Base-by-base conservation (phyloP, 2,329 filamentous ascomycete species). In the Alternaria consortialis region DNA sequence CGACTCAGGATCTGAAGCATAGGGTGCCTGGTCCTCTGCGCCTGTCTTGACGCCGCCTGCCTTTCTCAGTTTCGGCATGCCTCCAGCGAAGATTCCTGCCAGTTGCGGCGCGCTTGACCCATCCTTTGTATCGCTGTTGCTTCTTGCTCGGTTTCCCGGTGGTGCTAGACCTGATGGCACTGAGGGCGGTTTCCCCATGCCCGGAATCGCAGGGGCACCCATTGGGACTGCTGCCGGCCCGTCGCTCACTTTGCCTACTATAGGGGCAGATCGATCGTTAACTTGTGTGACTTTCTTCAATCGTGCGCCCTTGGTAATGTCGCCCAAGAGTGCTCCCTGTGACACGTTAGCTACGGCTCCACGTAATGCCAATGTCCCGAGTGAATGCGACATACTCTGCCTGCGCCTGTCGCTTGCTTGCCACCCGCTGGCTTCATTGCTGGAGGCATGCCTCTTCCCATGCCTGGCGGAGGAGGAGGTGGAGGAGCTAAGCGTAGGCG, bases 1-100 rank as follows among this genome's bases (percentile, higher is more conserved):
- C 7, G 86, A 84, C 73, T 93, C 93, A n/a, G 91, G 88, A 74
- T 97, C 94, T 60, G 92, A 94, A 54, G 90, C 81, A 75, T 94
- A 94, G 62, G 92, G 88, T 32, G 92, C 87, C 66, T 88, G 88
- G 64, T 83, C 84, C 51, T 86, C 88, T 67, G 90, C 91, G 39
- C 80, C 81, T 42, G 83, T 83, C 53, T 83, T 81, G 32, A 84
- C 78, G 48, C 92, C 94, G 57, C 93, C 91, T 3, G 90, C 86
- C 82, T 96, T 97, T 78, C 92, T 91, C 73, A 99, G 78, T 81
- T 97, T 98, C 3, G 95, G 95, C 87, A 98, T 98, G 37, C 94
- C 95, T 36, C 93, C 94, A 1, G 92, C 93, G 75, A 99, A 97
- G 27, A 99, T 79, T 1, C 95, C 95, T 31, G 84, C 94, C 11